phyloP scores from a whole-genome alignment of 73 alveolate species.

The Durusdinium trenchii region DNA sequence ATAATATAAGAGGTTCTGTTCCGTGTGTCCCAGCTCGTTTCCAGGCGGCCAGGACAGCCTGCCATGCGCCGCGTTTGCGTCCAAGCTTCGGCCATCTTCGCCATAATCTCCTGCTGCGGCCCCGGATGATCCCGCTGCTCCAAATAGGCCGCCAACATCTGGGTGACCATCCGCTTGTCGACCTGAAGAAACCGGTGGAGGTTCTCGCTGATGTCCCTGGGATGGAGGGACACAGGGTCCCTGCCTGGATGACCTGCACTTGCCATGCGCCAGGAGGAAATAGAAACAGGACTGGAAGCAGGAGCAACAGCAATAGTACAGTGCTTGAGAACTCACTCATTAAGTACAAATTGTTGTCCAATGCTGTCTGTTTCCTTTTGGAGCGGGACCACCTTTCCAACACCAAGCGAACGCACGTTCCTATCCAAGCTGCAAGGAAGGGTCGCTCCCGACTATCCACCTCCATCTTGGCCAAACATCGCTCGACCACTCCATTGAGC shows the following conservation, averaged over 20 bases:
- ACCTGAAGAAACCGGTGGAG: not conserved
- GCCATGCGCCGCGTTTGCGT: too few relatives aligned
- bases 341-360: too few relatives aligned
- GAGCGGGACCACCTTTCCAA: too few relatives aligned
- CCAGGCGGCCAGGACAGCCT: too few relatives aligned
- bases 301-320: too few relatives aligned
- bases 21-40: too few relatives aligned
- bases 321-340: too few relatives aligned
- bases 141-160: constrained; percentile 88
- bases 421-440: constrained; percentile 38
- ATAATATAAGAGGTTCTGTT: too few relatives aligned
- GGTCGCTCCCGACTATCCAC: constrained; percentile 78
- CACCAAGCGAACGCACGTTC: too few relatives aligned
- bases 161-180: constrained; percentile 95
- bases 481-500: constrained; percentile 80
- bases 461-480: constrained; percentile 87
- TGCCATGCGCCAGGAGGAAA: not conserved
- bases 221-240: not conserved
- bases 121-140: constrained; percentile 68
- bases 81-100: constrained; percentile 67
- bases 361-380: too few relatives aligned
- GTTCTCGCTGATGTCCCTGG: too few relatives aligned
- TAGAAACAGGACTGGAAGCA: too few relatives aligned
- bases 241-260: not conserved
- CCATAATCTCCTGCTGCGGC: constrained; percentile 78